Base-by-base conservation (phyloP, 2,329 filamentous ascomycete genomes). In the Colletotrichum filicis region DNA sequence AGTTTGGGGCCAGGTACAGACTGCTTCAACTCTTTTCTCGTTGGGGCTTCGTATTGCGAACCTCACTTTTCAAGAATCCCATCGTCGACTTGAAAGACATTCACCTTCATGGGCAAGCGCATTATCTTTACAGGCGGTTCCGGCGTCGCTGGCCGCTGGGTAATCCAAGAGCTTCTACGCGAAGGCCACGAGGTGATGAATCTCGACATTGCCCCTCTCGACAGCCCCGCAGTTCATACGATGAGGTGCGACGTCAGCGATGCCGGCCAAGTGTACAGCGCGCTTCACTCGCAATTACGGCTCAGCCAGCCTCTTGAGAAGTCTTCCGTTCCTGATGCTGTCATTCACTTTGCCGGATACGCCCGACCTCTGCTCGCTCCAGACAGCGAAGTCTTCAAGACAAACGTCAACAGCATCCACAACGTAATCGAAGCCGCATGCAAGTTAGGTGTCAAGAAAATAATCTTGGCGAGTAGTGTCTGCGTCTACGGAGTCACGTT, bases 381-480 rank as follows among this genome's bases (percentile, higher is more conserved):
- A 0, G 90, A 92, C 77, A 89, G 87, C 64, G 88, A 91, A 77
- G 87, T 85, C 64, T 92, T 90, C 79, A 83, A 83, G 22, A 85
- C 82, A 30, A 92, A 92, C 76, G 85, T 88, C 0, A 82, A 83
- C 0, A 84, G 86, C 11, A 90, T 88, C 0, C 91, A 91, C 80
- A 92, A 92, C 76, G 85, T 92, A 28, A 86, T 92, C 74, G 90
- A 92, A 79, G 89, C 89, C 0, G 89, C 90, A 0, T 90, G 85
- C 77, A 91, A 91, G 74, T 82, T 92, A 0, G 89, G 89, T 14
- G 87, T 92, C 7, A 86, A 85, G 75, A 92, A 92, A 77, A 87
- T 92, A 76, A 84, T 92, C 76, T 86, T 91, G 60, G 90, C 90
- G 1, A 87, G 85, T 70, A 87, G 85, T 24, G 88, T 91, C 76